Base-by-base conservation (phyloP, 768 basidiomycete species). In the Naganishia friedmannii region DNA sequence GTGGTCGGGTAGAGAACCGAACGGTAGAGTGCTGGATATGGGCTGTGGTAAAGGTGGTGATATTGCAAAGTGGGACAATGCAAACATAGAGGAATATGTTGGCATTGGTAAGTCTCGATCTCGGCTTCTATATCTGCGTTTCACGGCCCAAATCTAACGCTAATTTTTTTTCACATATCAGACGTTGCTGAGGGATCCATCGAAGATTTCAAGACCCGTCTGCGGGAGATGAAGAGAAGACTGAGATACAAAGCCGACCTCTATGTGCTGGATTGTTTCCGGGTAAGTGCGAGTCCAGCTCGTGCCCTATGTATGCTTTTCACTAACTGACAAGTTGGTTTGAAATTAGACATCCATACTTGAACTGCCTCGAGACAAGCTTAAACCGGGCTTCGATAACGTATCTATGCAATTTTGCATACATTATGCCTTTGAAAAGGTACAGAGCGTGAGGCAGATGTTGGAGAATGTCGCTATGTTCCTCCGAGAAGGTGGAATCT, bases 31-130 rank as follows among this genome's bases (percentile, higher is more conserved):
- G 28, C 85, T 99, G 26, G 96, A 99, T 82, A 87, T 99, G 82
- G 96, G 95, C 6, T 97, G 95, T 77, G 96, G 96, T n/a, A 99
- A 98, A 81, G 96, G 96, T 13, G 96, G 96, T 5, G 96, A 99
- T 82, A 84, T 98, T 75, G 90, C 86, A 48, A 99, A 99, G 82
- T 99, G 96, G 96, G 84, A 85, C 57, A 92, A 92, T 80, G 93
- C 93, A 19, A 86, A 85, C 57, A 88, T 94, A 39, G 85, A 80
- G 72, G 90, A 92, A 74, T 85, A 92, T 66, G 83, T 92, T 48
- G 92, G 89, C 34, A 85, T 93, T 51, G 94, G 94, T 92, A 68
- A 67, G 85, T 80, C 56, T 80, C 74, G 31, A n/a, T 54, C 51
- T 37, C 26, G 12, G 28, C 58, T 39, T 42, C 45, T 8, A 21